Conservation (phyloP, 371 early-diverging fungal genomes). For the Mortierella sp. region DNA sequence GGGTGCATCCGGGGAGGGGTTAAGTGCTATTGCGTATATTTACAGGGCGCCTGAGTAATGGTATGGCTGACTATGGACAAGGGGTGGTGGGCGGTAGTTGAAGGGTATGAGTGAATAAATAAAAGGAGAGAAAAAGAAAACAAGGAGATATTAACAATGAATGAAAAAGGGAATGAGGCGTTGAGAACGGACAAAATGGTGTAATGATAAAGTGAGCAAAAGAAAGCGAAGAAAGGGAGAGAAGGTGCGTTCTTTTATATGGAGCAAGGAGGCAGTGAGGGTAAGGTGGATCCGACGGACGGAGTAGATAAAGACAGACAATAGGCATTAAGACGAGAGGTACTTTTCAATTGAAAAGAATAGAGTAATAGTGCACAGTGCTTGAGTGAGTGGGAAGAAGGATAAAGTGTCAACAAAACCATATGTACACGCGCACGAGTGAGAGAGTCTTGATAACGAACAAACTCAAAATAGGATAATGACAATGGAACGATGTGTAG, state of each 20-base stretch:
- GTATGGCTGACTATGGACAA: not conserved
- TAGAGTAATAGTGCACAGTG: not conserved
- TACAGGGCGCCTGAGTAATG: not conserved
- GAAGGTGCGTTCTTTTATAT: not conserved
- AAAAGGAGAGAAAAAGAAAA: not conserved
- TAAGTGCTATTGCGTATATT: not conserved
- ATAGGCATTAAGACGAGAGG: not conserved
- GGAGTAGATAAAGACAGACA: not conserved
- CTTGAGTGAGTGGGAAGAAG: not conserved
- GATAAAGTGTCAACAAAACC: not conserved
- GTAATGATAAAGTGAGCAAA: not conserved
- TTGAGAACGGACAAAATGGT: not conserved
- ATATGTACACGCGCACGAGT: not conserved
- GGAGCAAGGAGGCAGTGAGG: not conserved
- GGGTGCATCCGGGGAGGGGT: constrained; percentile 33
- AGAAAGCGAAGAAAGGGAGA: not conserved
- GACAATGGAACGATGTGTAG: too few species aligned
- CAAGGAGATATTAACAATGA: not conserved
- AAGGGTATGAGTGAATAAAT: constrained; percentile 11
- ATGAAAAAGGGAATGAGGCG: not conserved
- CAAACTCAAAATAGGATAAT: not conserved
- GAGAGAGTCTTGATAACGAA: not conserved
- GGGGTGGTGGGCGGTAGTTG: not conserved
- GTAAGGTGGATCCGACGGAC: not conserved
- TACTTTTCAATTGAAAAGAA: not conserved